Percentiles rank a stretch among this genome's conserved stretches.
Conservation (phyloP, 2,329 filamentous ascomycete species). For the Penicillium sp. region DNA sequence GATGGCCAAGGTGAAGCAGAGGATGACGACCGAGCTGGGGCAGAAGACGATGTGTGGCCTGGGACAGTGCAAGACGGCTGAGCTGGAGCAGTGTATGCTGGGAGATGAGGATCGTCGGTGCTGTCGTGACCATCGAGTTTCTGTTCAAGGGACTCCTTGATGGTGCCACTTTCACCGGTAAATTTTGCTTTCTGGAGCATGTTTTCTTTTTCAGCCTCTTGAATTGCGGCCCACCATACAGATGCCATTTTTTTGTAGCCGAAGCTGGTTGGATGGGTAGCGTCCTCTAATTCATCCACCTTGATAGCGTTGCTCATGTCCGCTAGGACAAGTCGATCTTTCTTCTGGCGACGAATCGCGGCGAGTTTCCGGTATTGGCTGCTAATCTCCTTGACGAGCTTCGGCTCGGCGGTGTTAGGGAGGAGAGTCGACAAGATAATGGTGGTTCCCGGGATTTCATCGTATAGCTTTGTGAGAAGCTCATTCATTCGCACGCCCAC, state of each 20-base stretch:
- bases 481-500: slow-evolving; percentile 25
- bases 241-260: slow-evolving; percentile 30
- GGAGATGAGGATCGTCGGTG: slow-evolving; percentile 8
- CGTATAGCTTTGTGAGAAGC: slow-evolving; percentile 27
- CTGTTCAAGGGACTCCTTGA: slow-evolving; percentile 2
- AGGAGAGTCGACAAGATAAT: slow-evolving; percentile 37
- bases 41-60: too few relatives aligned
- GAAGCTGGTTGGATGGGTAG: slow-evolving; percentile 22
- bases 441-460: slow-evolving; percentile 24
- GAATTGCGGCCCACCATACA: slow-evolving; percentile 29
- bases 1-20: too few relatives aligned
- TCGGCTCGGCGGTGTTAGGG: slow-evolving; percentile 15
- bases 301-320: slow-evolving; percentile 28
- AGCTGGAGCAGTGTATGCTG: slow-evolving; percentile 7
- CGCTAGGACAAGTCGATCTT: slow-evolving; percentile 25
- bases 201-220: slow-evolving; percentile 16
- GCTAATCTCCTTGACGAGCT: slow-evolving; percentile 17
- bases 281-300: slow-evolving; percentile 19
- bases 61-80: too few relatives aligned
- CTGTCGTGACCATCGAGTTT: slow-evolving; percentile 10
- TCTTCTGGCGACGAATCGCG: slow-evolving; percentile 17
- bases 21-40: too few relatives aligned
- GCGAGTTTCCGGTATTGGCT: slow-evolving; percentile 27
- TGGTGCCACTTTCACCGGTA: too few relatives aligned
- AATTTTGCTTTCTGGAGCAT: slow-evolving; percentile 14